Base-by-base conservation (phyloP, 2,329 filamentous ascomycete species). In the Xylariaceae sp. region DNA sequence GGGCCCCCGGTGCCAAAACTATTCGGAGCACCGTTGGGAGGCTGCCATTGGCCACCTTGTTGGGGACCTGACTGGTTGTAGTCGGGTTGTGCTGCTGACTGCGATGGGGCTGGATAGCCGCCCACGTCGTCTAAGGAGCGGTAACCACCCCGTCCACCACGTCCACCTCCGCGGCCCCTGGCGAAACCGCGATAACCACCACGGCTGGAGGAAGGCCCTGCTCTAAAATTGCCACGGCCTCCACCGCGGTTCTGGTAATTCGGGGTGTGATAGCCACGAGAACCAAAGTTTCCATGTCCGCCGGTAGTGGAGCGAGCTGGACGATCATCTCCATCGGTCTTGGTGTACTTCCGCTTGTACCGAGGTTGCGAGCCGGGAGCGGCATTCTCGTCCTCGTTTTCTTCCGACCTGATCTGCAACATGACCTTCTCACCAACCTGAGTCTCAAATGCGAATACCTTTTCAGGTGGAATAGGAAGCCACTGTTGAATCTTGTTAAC, bases 381-480 rank as follows among this genome's bases (percentile, higher is more conserved):
- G 23, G 23, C 23, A 67, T 80, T 83, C 66, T 89, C 85, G 68
- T 85, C 86, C 62, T 85, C 82, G 63, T 83, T 75, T 54, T 85
- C 76, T 63, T 93, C 89, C 55, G 86, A 80, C 72, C 96, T 91
- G 51, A 97, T 87, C 1, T 89, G 83, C 55, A 97, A 75, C 64
- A 94, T 80, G 13, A 90, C 84, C 76, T 95, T 96, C 75, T 97
- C 92, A 15, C 89, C 89, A 1, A 97, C 90, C 0, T 84, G 85
- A 0, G 89, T 92, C 63, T 95, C 90, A 68, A 97, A 92, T 4
- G 85, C 81, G 69, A 92, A 85, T 0, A 85, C 81, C 68, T 89
- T 84, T 6, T 91, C 86, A 4, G 83, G 77, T 0, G 88, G 76
- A 2, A 96, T 80, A 3, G 90, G 85, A 63, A 89, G 84, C 94